These are phyloP conservation scores for Trifolium subterraneum DNA, from an alignment of 306 rosid genomes.

Conservation along the genomic window DNA sequence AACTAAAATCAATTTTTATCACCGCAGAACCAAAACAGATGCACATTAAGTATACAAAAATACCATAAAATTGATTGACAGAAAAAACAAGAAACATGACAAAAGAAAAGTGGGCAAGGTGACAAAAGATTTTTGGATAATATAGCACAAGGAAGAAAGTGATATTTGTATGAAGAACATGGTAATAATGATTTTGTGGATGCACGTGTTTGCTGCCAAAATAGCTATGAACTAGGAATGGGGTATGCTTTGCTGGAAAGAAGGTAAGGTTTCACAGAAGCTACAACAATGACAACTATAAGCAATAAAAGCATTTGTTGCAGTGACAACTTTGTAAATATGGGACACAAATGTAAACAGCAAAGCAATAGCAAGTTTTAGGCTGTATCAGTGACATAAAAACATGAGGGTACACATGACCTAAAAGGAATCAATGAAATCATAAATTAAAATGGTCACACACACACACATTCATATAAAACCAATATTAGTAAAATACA, in stretches of 20 bases:
- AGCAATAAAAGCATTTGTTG: constrained; percentile 47
- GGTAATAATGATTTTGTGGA: constrained; percentile 40
- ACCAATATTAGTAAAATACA: constrained; percentile 23
- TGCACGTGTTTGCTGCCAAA: constrained; percentile 50
- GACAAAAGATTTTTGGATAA: constrained; percentile 42
- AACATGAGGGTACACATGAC: constrained; percentile 54
- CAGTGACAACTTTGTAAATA: constrained; percentile 50
- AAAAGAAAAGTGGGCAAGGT: constrained; percentile 36
- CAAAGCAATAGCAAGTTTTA: constrained; percentile 58
- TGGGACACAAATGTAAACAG: constrained; percentile 58
- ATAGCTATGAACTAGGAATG: constrained; percentile 49
- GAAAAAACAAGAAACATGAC: constrained; percentile 37
- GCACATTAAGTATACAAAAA: too few relatives aligned
- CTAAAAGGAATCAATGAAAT: constrained; percentile 48
- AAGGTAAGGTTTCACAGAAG: constrained; percentile 54
- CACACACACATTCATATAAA: constrained; percentile 22
- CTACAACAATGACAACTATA: constrained; percentile 68
- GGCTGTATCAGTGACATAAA: constrained; percentile 54
- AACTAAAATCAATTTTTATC: background rate
- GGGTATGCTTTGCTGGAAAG: constrained; percentile 80
- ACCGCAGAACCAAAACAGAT: background rate
- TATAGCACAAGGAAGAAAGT: constrained; percentile 32
- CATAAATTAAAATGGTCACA: constrained; percentile 40
- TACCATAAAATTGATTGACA: constrained; percentile 3
- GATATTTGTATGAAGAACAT: constrained; percentile 35